Conservation (phyloP, 208 protist genomes). For the Trypanosoma cruzi region DNA sequence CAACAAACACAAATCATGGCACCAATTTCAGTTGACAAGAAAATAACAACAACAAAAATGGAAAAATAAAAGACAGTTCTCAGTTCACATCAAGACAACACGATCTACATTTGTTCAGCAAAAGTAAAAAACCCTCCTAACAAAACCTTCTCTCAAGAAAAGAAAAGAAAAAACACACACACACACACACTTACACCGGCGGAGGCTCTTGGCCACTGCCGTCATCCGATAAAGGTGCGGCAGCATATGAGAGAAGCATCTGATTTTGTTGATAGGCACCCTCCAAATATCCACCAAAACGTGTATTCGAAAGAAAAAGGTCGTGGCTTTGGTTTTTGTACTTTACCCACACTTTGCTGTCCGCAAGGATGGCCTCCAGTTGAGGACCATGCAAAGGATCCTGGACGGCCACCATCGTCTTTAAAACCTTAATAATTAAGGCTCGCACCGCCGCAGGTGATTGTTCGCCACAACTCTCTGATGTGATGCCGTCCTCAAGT, state of each 20-base stretch:
- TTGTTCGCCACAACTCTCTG: slow-evolving; percentile 31
- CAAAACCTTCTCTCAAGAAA: not conserved
- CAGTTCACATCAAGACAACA: too few relatives aligned
- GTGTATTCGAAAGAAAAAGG: slow-evolving; percentile 76
- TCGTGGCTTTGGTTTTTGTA: slow-evolving; percentile 94
- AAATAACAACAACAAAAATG: not conserved
- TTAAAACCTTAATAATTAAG: slow-evolving; percentile 86
- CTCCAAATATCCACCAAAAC: slow-evolving; percentile 70
- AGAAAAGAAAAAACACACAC: not conserved
- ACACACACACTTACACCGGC: slow-evolving; percentile 12
- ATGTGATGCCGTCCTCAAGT: slow-evolving; percentile 59
- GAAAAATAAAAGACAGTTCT: not conserved
- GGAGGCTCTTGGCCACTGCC: slow-evolving; percentile 22
- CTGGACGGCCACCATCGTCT: slow-evolving; percentile 53
- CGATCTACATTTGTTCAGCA: too few relatives aligned
- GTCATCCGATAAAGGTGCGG: not conserved
- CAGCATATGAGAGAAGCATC: slow-evolving; percentile 20
- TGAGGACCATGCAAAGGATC: slow-evolving; percentile 43
- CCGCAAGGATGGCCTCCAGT: slow-evolving; percentile 51
- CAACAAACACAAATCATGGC: not conserved
- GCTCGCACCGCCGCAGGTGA: slow-evolving; percentile 73
- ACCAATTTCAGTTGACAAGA: too few relatives aligned
- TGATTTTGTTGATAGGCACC: slow-evolving; percentile 22
- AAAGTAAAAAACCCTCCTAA: not conserved
- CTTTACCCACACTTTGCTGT: slow-evolving; percentile 74